Percentiles rank a stretch among this genome's conserved stretches.
phyloP scores from a whole-genome alignment of 257 asterid species.

The Primulina eburnea region DNA sequence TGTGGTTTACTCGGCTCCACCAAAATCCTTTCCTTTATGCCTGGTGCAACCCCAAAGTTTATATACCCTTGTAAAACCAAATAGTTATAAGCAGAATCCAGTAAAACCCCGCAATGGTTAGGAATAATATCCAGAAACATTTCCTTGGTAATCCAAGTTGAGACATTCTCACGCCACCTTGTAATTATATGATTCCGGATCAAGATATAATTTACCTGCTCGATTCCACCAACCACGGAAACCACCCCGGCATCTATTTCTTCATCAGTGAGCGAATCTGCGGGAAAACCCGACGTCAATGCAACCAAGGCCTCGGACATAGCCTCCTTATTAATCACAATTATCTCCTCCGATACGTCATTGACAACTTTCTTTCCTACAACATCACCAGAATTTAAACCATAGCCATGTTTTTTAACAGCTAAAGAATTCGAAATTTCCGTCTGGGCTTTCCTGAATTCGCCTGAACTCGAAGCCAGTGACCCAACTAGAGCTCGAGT shows the following conservation, averaged over 20 bases:
- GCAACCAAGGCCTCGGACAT: constrained; percentile 90
- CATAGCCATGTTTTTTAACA: constrained; percentile 25
- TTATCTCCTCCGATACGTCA: constrained; percentile 78
- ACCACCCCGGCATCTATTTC: constrained; percentile 90
- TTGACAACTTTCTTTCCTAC: constrained; percentile 31
- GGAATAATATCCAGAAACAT: constrained; percentile 73
- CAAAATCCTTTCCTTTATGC: constrained; percentile 53
- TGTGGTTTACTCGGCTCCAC: constrained; percentile 46
- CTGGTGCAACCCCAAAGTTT: constrained; percentile 89
- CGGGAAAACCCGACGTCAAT: constrained; percentile 86
- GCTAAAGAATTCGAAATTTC: constrained; percentile 31
- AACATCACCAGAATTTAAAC: constrained; percentile 23
- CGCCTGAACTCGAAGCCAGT: constrained; percentile 39
- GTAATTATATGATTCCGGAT: constrained; percentile 79
- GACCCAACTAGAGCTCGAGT: constrained; percentile 28
- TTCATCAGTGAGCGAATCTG: constrained; percentile 87
- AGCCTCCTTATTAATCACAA: constrained; percentile 86
- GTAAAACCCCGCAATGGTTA: constrained; percentile 50
- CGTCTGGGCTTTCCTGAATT: constrained; percentile 29
- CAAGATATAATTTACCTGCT: constrained; percentile 88
- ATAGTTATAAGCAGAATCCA: constrained; percentile 68
- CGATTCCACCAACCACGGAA: constrained; percentile 82
- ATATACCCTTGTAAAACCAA: constrained; percentile 80
- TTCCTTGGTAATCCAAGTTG: constrained; percentile 72
- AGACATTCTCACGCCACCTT: constrained; percentile 85